Evolutionary conservation across 1,139 yeast genomes (phyloP).

Genomic region (Debaryomycetaceae sp.): DNA sequence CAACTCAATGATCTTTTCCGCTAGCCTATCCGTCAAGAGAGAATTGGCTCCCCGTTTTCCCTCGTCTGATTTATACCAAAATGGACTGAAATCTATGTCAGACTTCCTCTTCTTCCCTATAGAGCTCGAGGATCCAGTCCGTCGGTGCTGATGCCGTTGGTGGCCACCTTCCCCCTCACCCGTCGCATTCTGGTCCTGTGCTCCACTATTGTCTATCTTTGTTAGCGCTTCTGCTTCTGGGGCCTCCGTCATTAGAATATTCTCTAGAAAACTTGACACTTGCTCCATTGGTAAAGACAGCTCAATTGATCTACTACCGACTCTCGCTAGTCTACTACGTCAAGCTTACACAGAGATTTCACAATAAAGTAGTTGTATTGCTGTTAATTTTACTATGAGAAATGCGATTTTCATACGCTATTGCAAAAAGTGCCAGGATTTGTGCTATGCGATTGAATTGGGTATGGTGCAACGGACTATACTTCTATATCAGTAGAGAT

Average conservation of each 20-base stretch:
- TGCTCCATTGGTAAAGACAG: slow-evolving; percentile 20
- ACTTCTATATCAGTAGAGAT: not conserved
- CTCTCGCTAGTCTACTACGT: not conserved
- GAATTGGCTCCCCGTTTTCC: slow-evolving; percentile 12
- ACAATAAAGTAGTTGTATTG: not conserved
- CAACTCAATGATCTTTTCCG: slow-evolving; percentile 67
- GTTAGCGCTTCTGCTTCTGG: not conserved
- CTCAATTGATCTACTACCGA: no score
- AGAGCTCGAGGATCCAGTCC: not conserved
- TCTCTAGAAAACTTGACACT: slow-evolving; percentile 27
- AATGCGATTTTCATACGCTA: not conserved
- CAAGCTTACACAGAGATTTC: not conserved
- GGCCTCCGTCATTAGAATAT: slow-evolving; percentile 9
- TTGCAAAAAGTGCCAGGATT: not conserved
- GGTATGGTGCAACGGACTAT: not conserved
- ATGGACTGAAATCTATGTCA: slow-evolving; percentile 14
- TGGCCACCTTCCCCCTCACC: not conserved
- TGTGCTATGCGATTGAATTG: not conserved
- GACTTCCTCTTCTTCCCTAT: slow-evolving; percentile 6
- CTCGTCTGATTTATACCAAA: slow-evolving; percentile 11
- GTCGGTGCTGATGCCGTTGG: not conserved
- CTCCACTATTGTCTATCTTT: not conserved
- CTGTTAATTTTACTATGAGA: not conserved
- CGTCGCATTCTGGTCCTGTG: not conserved
- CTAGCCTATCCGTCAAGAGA: slow-evolving; percentile 60